A percentile compares a stretch with the other conserved stretches of the same genome.
These are phyloP conservation scores for Toxicodendron radicans DNA, from an alignment of 345 rosid genomes.

Conservation along the genomic window DNA sequence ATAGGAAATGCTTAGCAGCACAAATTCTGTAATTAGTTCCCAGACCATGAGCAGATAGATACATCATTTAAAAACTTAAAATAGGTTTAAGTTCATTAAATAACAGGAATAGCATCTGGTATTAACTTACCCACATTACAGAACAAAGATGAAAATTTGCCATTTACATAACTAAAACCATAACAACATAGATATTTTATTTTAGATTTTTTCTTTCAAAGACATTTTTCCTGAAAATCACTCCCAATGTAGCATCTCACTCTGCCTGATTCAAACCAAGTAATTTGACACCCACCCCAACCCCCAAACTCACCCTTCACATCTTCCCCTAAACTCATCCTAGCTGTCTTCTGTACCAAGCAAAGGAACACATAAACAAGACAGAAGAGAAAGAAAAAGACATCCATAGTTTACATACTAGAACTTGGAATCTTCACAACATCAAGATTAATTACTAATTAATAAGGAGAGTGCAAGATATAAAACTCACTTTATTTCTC, in stretches of 20 bases:
- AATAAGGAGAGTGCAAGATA: neutral
- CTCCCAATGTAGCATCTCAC: neutral
- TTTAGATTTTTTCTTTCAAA: neutral
- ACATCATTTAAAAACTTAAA: neutral
- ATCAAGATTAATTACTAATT: neutral
- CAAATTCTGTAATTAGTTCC: neutral
- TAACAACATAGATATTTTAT: too few species aligned
- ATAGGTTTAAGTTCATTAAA: neutral
- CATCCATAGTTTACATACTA: neutral
- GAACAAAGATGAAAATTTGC: neutral
- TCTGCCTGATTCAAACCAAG: neutral
- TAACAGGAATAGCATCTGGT: neutral
- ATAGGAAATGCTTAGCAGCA: neutral
- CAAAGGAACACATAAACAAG: neutral
- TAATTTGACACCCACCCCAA: neutral
- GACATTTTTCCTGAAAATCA: neutral
- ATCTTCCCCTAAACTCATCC: neutral
- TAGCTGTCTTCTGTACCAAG: neutral
- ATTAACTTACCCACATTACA: neutral
- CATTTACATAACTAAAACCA: neutral
- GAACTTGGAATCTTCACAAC: neutral
- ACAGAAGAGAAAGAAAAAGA: neutral
- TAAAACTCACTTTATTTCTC: slow-evolving; percentile 76
- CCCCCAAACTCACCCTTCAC: neutral
- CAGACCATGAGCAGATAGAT: neutral